Base-by-base conservation (phyloP, 257 asterid genomes). In the Cynanchum wilfordii region DNA sequence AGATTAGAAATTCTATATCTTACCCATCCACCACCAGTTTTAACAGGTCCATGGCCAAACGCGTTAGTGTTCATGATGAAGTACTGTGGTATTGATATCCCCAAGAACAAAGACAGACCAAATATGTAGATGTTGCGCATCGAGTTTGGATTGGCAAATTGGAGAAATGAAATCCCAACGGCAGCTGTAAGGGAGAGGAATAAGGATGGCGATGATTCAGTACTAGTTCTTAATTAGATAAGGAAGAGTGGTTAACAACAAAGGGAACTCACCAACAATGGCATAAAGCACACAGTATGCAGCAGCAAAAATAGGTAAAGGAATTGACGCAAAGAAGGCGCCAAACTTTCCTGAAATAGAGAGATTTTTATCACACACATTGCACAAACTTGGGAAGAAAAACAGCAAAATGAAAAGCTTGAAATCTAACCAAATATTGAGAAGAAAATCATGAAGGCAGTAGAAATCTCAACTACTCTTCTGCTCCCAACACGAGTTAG, bases 401-500 rank as follows among this genome's bases (percentile, higher is more conserved):
- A 40, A 11, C 5, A 12, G 17, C 10, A 54, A n/a, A 22, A 15
- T 25, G 70, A 56, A 45, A 24, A 36, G 65, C 65, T 40, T 29
- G 22, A 60, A 62, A 42, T 25, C 89, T 3, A 72, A 95, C 99
- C 99, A 58, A 95, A 95, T 86, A 95, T 92, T 10, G 99, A 85
- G 87, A 95, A 95, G 86, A 95, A 95, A 85, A 95, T 74, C 99
- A 95, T 95, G 91, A 95, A 95, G 73, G 85, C 94, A 27, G 91
- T 85, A 50, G 99, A 92, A 80, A 95, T 86, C 80, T 95, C 96
- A 69, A 92, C 99, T 29, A 84, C 98, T 84, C 99, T 84, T 87
- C 99, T 88, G 87, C 99, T 95, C 78, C 99, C 99, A 6, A 95
- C 96, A 40, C 96, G 98, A 75, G 98, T 92, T 70, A 95, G 87